Base-by-base conservation (phyloP, 768 basidiomycete species). In the Kwoniella sp. region DNA sequence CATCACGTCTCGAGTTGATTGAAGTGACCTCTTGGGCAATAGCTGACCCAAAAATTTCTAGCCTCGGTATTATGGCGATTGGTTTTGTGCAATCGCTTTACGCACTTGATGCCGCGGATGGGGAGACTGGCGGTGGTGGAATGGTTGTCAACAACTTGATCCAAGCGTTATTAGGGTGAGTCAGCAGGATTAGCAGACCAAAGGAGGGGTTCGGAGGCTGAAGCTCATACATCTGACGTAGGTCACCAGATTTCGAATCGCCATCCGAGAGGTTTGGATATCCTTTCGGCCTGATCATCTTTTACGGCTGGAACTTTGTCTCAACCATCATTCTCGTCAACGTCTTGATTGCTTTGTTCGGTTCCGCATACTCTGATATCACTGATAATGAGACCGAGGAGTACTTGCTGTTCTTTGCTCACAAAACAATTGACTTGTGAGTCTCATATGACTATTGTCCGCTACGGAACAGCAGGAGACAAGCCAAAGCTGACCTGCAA, bases 271-370 rank as follows among this genome's bases (percentile, higher is more conserved):
- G 78, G n/a, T 81, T 79, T 47, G 78, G 78, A 8, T 79, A 78
- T 56, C 78, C 80, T 2, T 81, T 81, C 65, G 87, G 89, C 10
- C 82, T 92, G 51, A 80, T 84, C 8, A 81, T 96, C 30, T 95
- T 86, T 78, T 95, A 96, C 65, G 89, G 88, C 48, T 94, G 91
- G 92, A 92, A 88, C 80, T 85, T 91, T 58, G 85, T 87, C 22
- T 88, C 90, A 1, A 89, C 86, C 19, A 85, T 96, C 54, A 85
- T 97, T 58, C 84, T 96, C 54, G 85, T 96, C 77, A 97, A 97
- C 76, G 87, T 97, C 74, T 84, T 97, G 73, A 92, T 97, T 70
- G 96, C 93, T n/a, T 82, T 97, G 70, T 96, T 96, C 78, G 88
- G 92, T 19, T 91, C 92, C 54, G 92, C 92, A 0, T 95, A 95